Base-by-base conservation (phyloP, 1,284 basidiomycete genomes). In the Neonothopanus nambi region DNA sequence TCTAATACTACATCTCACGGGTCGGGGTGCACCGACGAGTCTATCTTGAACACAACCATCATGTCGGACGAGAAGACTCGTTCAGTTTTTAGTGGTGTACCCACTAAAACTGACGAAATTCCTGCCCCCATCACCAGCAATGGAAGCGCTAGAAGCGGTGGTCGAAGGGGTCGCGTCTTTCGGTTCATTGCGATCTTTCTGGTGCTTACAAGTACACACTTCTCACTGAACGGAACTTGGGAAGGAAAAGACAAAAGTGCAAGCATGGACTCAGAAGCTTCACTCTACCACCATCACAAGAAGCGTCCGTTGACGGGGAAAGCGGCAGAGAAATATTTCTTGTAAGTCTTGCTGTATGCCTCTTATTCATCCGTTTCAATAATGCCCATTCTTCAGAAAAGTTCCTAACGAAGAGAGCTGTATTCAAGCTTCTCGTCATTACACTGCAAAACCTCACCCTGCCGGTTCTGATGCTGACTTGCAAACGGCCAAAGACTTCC, bases 381-480 rank as follows among this genome's bases (percentile, higher is more conserved):
- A 11, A 30, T 33, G 18, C 24, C 11, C 30, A 21, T 35, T 36
- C 30, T 2, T 20, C 48, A 83, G 81, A 61, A 71, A 76, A 7
- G 65, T 81, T 43, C 82, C 82, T 1, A 71, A 76, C 49, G 64
- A 71, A 28, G 69, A 69, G 42, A 79, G 73, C 54, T 79, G 80
- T 15, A 64, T 76, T 13, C 63, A 63, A 48, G 69, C 74, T 12
- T 82, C 78, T 43, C 73, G 75, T 47, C 64, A 61, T 46, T 82
- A 74, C 58, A 71, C 79, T 8, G 70, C 70, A 15, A 71, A 72
- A 57, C 80, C 82, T 8, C 82, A 84, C 57, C 60, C 79, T 42
- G 82, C 82, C 0, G 81, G 81, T 44, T 76, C 77, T 18, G 62
- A 67, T 1, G 67, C 71, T 30, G 82, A 85, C 64, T 67, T 80